These are phyloP conservation scores for Entomortierella parvispora DNA, from an alignment of 192 early-diverging fungal genomes.

Conservation along the genomic window DNA sequence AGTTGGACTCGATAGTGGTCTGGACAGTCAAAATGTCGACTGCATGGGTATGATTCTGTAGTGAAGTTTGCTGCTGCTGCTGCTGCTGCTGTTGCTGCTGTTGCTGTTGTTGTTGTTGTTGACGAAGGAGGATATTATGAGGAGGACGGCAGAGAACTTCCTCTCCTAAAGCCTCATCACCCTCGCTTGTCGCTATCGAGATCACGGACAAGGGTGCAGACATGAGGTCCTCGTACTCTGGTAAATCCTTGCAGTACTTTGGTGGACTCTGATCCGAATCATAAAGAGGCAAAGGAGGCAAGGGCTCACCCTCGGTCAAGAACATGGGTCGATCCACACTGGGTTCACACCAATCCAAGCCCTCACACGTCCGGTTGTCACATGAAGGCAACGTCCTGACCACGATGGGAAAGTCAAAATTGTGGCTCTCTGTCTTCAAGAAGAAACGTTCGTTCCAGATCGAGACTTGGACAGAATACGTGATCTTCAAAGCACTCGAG, in stretches of 20 bases:
- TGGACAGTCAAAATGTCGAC: slow-evolving; percentile 31
- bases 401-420: slow-evolving; percentile 44
- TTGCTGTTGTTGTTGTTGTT: slow-evolving; percentile 9
- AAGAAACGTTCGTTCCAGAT: slow-evolving; percentile 53
- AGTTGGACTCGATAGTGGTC: slow-evolving; percentile 12
- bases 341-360: slow-evolving; percentile 50
- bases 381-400: slow-evolving; percentile 48
- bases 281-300: slow-evolving; percentile 42
- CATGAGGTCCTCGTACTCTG: slow-evolving; percentile 27
- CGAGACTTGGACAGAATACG: slow-evolving; percentile 49
- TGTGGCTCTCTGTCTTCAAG: slow-evolving; percentile 51
- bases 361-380: slow-evolving; percentile 44
- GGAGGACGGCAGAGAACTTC: background rate
- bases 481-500: slow-evolving; percentile 46
- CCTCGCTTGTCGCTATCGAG: background rate
- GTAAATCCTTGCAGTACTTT: slow-evolving; percentile 22
- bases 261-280: slow-evolving; percentile 41
- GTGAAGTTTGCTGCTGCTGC: background rate
- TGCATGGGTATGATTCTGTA: background rate
- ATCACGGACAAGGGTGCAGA: background rate
- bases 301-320: slow-evolving; percentile 34
- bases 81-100: slow-evolving; percentile 4
- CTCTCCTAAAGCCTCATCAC: slow-evolving; percentile 1
- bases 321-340: slow-evolving; percentile 48
- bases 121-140: background rate